Conservation (phyloP, 1,284 basidiomycete genomes). For the Tylopilus microsporus region DNA sequence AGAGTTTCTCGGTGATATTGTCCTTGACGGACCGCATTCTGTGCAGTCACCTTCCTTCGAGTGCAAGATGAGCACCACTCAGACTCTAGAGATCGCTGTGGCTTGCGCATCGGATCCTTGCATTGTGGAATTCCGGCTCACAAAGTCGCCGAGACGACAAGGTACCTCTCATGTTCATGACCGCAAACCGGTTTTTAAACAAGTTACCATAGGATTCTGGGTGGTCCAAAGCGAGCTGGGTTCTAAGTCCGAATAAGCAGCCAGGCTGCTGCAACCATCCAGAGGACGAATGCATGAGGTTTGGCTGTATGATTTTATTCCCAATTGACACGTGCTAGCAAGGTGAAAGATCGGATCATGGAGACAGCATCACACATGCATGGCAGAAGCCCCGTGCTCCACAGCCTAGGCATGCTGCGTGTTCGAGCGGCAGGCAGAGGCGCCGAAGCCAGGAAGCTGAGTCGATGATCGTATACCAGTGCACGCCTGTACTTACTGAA, state of each 20-base stretch:
- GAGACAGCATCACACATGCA: background rate
- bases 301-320: background rate
- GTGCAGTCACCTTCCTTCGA: conserved; percentile 12
- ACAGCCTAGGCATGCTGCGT: background rate
- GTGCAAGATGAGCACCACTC: conserved; percentile 17
- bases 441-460: background rate
- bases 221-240: conserved; percentile 20
- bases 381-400: background rate
- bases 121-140: conserved; percentile 22
- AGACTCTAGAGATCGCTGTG: conserved; percentile 22
- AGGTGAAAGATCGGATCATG: background rate
- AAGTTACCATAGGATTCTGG: conserved; percentile 16
- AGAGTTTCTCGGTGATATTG: conserved; percentile 20
- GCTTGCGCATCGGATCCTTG: conserved; percentile 24
- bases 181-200: background rate
- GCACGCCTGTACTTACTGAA: background rate
- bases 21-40: conserved; percentile 9
- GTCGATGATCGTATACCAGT: background rate
- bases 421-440: background rate
- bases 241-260: background rate
- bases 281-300: background rate
- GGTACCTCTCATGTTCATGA: conserved; percentile 11
- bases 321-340: background rate
- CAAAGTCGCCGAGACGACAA: conserved; percentile 16
- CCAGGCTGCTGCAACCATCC: background rate